These are phyloP conservation scores for Talaromyces marneffei DNA, from an alignment of 2,329 filamentous ascomycete species.

Conservation along the genomic window DNA sequence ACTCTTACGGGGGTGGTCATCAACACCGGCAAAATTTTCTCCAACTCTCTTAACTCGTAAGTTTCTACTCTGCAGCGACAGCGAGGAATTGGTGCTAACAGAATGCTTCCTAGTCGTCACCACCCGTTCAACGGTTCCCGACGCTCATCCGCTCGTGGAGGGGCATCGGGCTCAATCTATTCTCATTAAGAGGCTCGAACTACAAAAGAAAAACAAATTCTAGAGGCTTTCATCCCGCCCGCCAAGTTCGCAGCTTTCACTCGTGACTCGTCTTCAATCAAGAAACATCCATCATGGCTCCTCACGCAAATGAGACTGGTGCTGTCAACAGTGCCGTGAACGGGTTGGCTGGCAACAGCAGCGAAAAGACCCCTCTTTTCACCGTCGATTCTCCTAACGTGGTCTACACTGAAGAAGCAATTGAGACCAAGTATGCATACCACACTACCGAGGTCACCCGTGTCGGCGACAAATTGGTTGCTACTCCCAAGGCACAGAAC, in stretches of 20 bases:
- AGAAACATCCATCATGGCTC: constrained; percentile 64
- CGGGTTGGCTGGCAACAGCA: constrained; percentile 40
- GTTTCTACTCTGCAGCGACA: constrained; percentile 31
- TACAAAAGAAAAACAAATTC: background rate
- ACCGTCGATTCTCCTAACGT: constrained; percentile 90
- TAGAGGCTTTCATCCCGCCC: constrained; percentile 25
- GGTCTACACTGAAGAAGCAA: constrained; percentile 77
- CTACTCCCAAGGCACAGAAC: constrained; percentile 76
- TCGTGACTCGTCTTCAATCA: constrained; percentile 16
- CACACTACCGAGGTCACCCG: constrained; percentile 80
- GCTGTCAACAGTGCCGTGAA: constrained; percentile 49
- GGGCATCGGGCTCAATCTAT: constrained; percentile 58
- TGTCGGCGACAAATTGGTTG: constrained; percentile 71
- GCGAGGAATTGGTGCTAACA: constrained; percentile 13
- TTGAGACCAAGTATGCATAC: constrained; percentile 93
- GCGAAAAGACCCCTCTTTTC: constrained; percentile 56
- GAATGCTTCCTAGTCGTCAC: constrained; percentile 59
- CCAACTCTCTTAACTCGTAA: constrained; percentile 95
- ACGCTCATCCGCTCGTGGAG: constrained; percentile 82
- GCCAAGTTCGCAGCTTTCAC: constrained; percentile 42
- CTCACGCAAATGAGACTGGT: constrained; percentile 68
- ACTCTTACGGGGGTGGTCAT: constrained; percentile 51
- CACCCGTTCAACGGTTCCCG: constrained; percentile 88
- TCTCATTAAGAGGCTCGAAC: constrained; percentile 36
- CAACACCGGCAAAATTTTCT: constrained; percentile 86